A percentile compares a stretch with the other conserved stretches of the same genome.
These are phyloP conservation scores for Rhizoclosmatium globosum DNA, from an alignment of 192 early-diverging fungal genomes.

Conservation along the genomic window DNA sequence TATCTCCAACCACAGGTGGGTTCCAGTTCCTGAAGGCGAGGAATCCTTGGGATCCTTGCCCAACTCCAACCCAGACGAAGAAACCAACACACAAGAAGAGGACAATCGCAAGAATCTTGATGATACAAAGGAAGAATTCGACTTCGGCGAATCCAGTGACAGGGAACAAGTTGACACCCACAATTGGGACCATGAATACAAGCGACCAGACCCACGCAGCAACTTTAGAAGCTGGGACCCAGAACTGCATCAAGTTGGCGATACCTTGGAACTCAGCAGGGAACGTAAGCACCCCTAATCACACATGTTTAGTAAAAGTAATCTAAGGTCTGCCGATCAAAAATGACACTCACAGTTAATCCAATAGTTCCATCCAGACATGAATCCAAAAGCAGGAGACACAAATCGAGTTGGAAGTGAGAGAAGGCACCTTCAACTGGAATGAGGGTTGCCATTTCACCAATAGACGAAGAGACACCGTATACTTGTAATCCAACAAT, in stretches of 20 bases:
- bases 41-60: constrained; percentile 9
- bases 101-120: constrained; percentile 85
- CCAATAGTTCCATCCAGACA: constrained; percentile 32
- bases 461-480: constrained; percentile 70
- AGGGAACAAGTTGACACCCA: constrained; percentile 67
- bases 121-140: constrained; percentile 78
- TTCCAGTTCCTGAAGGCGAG: constrained; percentile 53
- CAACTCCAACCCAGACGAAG: constrained; percentile 8
- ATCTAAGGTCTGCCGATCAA: background rate
- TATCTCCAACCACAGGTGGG: constrained; percentile 11
- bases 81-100: constrained; percentile 82
- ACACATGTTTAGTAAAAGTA: background rate
- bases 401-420: constrained; percentile 78
- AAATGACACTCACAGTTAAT: background rate
- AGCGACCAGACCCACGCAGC: constrained; percentile 54
- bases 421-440: constrained; percentile 82
- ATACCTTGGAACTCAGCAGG: constrained; percentile 78
- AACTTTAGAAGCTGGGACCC: constrained; percentile 49
- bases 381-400: constrained; percentile 65
- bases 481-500: constrained; percentile 20
- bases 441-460: constrained; percentile 80
- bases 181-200: constrained; percentile 63
- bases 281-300: constrained; percentile 20
- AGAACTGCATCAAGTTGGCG: constrained; percentile 76
- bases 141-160: constrained; percentile 74